Conservation (phyloP, 805 yeast species). For the Hermanozyma aechmeae region DNA sequence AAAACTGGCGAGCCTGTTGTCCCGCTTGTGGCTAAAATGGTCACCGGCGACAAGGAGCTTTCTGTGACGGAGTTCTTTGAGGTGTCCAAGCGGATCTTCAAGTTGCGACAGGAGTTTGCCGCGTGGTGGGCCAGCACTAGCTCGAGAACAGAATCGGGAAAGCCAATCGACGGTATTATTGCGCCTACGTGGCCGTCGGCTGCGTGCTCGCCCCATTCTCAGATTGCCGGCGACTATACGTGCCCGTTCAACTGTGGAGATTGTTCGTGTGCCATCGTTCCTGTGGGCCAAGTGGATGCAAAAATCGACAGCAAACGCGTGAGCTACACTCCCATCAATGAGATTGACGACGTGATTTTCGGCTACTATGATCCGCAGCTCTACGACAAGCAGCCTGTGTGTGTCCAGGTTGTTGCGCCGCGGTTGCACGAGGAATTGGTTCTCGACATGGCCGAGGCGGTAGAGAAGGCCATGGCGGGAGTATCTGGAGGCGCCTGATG, state of each 20-base stretch:
- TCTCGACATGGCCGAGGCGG: background rate
- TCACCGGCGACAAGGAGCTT: background rate
- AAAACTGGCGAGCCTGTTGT: slow-evolving; percentile 1
- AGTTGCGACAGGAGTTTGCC: background rate
- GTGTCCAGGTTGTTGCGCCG: slow-evolving; percentile 1
- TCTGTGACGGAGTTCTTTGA: slow-evolving; percentile 1
- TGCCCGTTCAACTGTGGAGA: slow-evolving; percentile 1
- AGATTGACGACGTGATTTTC: background rate
- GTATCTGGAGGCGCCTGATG: too few relatives aligned
- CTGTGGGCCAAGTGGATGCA: slow-evolving; percentile 1
- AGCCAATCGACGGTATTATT: slow-evolving; percentile 1
- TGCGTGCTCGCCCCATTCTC: background rate
- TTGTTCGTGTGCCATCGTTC: slow-evolving; percentile 1
- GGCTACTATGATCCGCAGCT: slow-evolving; percentile 1
- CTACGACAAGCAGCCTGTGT: slow-evolving; percentile 1
- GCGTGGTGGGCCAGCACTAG: slow-evolving; percentile 1
- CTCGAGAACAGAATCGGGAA: background rate
- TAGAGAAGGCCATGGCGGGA: background rate
- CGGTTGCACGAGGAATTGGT: slow-evolving; percentile 1
- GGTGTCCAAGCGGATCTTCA: background rate
- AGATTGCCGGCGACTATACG: background rate
- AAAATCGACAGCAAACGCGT: background rate
- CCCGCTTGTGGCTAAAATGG: background rate
- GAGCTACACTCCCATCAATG: background rate
- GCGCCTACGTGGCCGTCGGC: slow-evolving; percentile 1